phyloP scores from a whole-genome alignment of 2,329 filamentous ascomycete genomes.

The Thielaviopsis musarum region DNA sequence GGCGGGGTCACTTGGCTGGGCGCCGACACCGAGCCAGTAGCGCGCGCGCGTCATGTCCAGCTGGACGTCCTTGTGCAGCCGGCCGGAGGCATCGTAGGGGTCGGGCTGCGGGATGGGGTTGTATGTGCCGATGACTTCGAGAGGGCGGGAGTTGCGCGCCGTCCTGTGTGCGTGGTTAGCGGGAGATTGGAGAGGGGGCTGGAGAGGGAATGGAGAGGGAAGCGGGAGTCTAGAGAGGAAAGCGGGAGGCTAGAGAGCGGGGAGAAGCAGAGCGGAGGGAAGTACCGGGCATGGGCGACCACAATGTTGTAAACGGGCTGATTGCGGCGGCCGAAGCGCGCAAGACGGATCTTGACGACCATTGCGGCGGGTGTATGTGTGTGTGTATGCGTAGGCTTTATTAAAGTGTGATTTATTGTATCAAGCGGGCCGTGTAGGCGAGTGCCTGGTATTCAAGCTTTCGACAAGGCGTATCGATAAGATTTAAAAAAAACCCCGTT shows the following conservation, averaged over 20 bases:
- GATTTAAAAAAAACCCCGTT: too few relatives aligned
- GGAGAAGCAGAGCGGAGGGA: conserved; percentile 1
- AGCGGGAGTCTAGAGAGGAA: neutral
- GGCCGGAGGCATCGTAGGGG: conserved; percentile 37
- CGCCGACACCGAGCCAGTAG: conserved; percentile 95
- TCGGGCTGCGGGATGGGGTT: conserved; percentile 49
- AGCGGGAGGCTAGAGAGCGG: too few relatives aligned
- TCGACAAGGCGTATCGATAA: too few relatives aligned
- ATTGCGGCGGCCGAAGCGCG: conserved; percentile 80
- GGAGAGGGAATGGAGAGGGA: neutral
- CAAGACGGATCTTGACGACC: conserved; percentile 87
- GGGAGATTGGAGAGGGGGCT: neutral
- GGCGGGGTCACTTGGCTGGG: conserved; percentile 78
- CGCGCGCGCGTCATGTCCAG: conserved; percentile 65
- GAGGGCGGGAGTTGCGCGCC: conserved; percentile 69
- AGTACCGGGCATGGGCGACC: conserved; percentile 76
- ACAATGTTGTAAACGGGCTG: conserved; percentile 96
- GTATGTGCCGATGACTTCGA: conserved; percentile 81
- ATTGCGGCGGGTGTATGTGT: conserved; percentile 31
- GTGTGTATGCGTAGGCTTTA: neutral
- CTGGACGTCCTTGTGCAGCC: conserved; percentile 78
- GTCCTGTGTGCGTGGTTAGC: conserved; percentile 35
- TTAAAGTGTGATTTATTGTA: too few relatives aligned
- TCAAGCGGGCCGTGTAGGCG: too few relatives aligned
- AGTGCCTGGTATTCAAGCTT: too few relatives aligned